phyloP scores from a whole-genome alignment of 139 green algal genomes.

The Chlamydomonas sp. region DNA sequence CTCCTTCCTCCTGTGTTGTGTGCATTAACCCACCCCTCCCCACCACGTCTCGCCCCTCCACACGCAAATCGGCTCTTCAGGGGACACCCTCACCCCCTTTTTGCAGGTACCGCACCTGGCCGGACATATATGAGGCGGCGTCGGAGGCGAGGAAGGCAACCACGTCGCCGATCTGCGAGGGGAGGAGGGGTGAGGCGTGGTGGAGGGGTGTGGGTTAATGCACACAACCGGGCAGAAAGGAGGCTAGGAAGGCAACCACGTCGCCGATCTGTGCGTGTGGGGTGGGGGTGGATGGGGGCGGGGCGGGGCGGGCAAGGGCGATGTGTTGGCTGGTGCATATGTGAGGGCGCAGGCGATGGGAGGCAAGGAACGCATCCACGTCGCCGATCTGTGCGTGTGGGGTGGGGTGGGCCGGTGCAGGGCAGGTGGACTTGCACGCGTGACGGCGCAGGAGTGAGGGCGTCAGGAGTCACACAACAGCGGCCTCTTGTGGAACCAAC shows the following conservation, averaged over 20 bases:
- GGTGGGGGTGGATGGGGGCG: too few species aligned
- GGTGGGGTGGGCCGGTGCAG: too few species aligned
- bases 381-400: too few species aligned
- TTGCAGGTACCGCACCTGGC: slow-evolving; percentile 42
- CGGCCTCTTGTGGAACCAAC: too few species aligned
- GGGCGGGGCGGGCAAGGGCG: too few species aligned
- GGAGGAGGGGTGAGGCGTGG: background rate
- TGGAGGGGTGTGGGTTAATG: too few species aligned
- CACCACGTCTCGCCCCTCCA: background rate
- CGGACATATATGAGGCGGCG: slow-evolving; percentile 83
- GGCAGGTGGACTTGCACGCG: too few species aligned
- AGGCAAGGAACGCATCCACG: slow-evolving; percentile 80
- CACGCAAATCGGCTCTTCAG: background rate
- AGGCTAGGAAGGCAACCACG: slow-evolving; percentile 80
- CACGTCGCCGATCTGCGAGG: slow-evolving; percentile 63
- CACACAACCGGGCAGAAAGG: background rate
- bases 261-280: slow-evolving; percentile 54
- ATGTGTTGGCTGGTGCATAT: too few species aligned
- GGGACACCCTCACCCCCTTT: background rate
- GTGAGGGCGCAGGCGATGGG: background rate
- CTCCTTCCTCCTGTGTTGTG: too few species aligned
- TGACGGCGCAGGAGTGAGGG: too few species aligned
- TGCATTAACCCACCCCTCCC: too few species aligned
- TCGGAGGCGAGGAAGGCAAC: slow-evolving; percentile 79
- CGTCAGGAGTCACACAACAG: too few species aligned